Conservation (phyloP, 305 asterid genomes). For the Solanum hybrid region DNA sequence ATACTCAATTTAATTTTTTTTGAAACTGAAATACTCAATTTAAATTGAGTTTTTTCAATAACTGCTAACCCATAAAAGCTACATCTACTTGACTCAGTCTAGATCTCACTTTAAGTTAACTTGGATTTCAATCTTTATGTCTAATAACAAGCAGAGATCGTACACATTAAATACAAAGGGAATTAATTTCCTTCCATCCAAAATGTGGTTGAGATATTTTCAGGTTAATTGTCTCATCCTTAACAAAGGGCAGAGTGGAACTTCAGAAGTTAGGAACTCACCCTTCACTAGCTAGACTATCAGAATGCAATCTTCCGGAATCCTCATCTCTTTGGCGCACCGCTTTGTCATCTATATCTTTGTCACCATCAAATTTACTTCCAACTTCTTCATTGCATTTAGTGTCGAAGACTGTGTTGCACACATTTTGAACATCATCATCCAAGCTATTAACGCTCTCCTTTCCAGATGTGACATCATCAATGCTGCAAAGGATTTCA, state of each 20-base stretch:
- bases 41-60: not conserved
- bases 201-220: not conserved
- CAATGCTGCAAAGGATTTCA: not conserved
- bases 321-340: not conserved
- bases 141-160: not conserved
- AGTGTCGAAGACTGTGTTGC: not conserved
- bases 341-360: not conserved
- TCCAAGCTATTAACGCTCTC: not conserved
- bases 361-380: not conserved
- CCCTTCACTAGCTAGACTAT: not conserved
- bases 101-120: not conserved
- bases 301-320: not conserved
- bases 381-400: not conserved
- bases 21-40: not conserved
- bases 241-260: not conserved
- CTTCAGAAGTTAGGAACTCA: conserved; percentile 3
- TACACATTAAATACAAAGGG: not conserved
- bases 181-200: not conserved
- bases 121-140: not conserved
- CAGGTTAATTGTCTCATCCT: not conserved
- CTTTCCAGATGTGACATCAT: not conserved
- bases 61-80: not conserved
- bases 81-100: not conserved
- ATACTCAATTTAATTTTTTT: not conserved
- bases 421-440: not conserved